Evolutionary conservation across 78 protist genomes (phyloP).

Genomic region (Dictyostelium purpureum): DNA sequence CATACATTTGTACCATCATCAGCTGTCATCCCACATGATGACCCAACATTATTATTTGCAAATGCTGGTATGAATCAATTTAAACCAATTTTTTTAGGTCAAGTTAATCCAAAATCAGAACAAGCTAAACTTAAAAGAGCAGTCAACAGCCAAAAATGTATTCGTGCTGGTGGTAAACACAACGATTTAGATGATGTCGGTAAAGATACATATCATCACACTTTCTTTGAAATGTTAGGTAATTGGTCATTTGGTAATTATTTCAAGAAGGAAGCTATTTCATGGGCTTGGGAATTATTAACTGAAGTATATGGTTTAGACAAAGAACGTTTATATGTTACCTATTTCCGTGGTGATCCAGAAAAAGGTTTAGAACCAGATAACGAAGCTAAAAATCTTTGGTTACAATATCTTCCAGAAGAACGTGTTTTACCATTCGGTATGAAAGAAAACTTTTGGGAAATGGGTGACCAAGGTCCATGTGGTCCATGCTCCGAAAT

Average conservation of each 20-base stretch:
- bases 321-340: conserved; percentile 93
- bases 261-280: conserved; percentile 97
- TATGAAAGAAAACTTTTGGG: conserved; percentile 98
- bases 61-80: conserved; percentile 99
- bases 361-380: conserved; percentile 89
- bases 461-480: conserved; percentile 98
- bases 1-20: conserved; percentile 92
- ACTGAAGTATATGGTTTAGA: conserved; percentile 91
- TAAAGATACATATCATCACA: conserved; percentile 98
- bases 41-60: conserved; percentile 97
- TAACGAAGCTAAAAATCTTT: conserved; percentile 91
- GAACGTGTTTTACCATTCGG: conserved; percentile 92
- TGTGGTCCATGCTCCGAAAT: conserved; percentile 99
- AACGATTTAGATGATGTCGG: conserved; percentile 97
- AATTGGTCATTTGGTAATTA: conserved; percentile 98
- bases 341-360: conserved; percentile 96
- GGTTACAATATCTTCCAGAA: conserved; percentile 94
- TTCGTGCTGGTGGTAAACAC: conserved; percentile 99
- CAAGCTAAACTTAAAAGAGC: conserved; percentile 94
- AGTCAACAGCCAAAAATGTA: conserved; percentile 98
- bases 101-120: conserved; percentile 89
- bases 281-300: conserved; percentile 96
- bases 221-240: conserved; percentile 99
- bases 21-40: conserved; percentile 94
- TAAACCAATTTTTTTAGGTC: conserved; percentile 97